These are phyloP conservation scores for Arbutus unedo DNA, from an alignment of 148 eudicot species.

Conservation along the genomic window DNA sequence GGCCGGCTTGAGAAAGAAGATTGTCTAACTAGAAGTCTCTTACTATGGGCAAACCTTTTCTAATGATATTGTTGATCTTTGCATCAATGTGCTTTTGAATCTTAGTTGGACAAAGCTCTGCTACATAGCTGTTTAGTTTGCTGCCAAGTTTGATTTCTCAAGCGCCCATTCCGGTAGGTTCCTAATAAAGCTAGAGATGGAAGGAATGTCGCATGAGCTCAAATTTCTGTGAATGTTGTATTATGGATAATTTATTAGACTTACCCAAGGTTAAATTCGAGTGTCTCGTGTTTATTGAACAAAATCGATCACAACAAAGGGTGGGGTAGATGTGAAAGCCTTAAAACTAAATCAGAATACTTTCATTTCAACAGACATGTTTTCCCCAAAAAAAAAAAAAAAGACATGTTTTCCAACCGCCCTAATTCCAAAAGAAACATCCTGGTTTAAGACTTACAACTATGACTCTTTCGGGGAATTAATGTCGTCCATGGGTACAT, in stretches of 20 bases:
- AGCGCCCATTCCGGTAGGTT: slow-evolving; percentile 90
- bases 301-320: too few relatives aligned
- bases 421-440: not conserved
- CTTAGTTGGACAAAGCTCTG: slow-evolving; percentile 79
- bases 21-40: slow-evolving; percentile 46
- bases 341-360: not conserved
- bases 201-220: slow-evolving; percentile 81
- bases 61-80: slow-evolving; percentile 67
- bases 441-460: not conserved
- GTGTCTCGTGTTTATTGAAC: not conserved
- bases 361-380: not conserved
- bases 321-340: not conserved
- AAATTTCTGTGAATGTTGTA: slow-evolving; percentile 59
- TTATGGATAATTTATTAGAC: not conserved
- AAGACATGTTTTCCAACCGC: not conserved
- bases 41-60: slow-evolving; percentile 91
- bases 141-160: slow-evolving; percentile 73
- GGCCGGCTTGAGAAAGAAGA: not conserved
- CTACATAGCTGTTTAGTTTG: slow-evolving; percentile 82
- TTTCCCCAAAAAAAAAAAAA: too few relatives aligned
- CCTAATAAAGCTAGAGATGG: slow-evolving; percentile 89
- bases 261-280: slow-evolving; percentile 6
- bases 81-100: slow-evolving; percentile 68
- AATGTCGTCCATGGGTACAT: not conserved
- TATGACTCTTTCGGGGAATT: not conserved